These are phyloP conservation scores for Ceratocystis variospora DNA, from an alignment of 2,329 filamentous ascomycete genomes.

Conservation along the genomic window DNA sequence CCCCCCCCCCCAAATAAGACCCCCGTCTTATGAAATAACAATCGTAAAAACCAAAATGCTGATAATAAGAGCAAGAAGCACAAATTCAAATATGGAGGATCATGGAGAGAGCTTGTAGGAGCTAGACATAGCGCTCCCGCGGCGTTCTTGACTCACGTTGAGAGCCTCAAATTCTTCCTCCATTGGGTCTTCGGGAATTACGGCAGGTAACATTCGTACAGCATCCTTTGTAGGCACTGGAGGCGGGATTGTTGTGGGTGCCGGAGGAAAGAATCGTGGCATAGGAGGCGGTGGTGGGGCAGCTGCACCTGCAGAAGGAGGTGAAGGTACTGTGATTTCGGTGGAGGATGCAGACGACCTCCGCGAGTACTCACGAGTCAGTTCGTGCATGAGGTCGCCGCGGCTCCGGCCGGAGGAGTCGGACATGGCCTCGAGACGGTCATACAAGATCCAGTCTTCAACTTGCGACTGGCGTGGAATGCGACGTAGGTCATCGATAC, in stretches of 20 bases:
- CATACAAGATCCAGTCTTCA: constrained; percentile 42
- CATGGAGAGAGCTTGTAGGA: constrained; percentile 15
- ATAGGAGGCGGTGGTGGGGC: not conserved
- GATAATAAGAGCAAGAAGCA: not conserved
- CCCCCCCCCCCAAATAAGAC: not conserved
- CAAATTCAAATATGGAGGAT: not conserved
- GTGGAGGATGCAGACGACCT: constrained; percentile 12
- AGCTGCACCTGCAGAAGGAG: not conserved
- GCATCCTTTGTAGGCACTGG: constrained; percentile 12
- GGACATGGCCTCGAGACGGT: constrained; percentile 31
- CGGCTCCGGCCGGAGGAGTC: constrained; percentile 17
- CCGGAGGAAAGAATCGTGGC: not conserved
- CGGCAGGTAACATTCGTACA: constrained; percentile 12
- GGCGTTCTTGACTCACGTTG: not conserved
- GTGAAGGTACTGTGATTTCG: not conserved
- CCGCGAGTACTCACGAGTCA: constrained; percentile 14
- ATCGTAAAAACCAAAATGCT: not conserved
- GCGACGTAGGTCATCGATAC: constrained; percentile 31
- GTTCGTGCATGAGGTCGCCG: constrained; percentile 16
- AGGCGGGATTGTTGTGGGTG: not conserved
- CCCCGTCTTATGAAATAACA: not conserved
- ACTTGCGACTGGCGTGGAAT: constrained; percentile 41
- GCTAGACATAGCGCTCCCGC: constrained; percentile 10
- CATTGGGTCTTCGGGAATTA: constrained; percentile 17
- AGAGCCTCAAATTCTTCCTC: constrained; percentile 14